Evolutionary conservation across 805 yeast genomes (phyloP).

Genomic region (Candida arabinofermentans): DNA sequence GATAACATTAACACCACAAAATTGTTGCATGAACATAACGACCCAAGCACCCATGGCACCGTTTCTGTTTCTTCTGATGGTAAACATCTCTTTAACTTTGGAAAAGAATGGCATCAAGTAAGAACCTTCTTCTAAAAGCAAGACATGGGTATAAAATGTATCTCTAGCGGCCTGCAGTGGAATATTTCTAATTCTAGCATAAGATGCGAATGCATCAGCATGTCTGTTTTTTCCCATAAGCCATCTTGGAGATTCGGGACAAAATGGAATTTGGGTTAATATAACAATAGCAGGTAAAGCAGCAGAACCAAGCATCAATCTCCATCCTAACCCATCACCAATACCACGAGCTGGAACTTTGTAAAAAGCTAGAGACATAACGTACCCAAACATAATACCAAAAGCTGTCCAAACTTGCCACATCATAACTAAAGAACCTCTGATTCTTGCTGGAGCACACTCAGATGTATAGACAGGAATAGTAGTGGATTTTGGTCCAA

Average conservation of each 20-base stretch:
- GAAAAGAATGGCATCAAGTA: slow-evolving; percentile 41
- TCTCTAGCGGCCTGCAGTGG: slow-evolving; percentile 67
- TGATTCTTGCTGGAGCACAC: slow-evolving; percentile 54
- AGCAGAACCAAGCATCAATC: slow-evolving; percentile 68
- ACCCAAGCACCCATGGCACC: slow-evolving; percentile 78
- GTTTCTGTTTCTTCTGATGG: slow-evolving; percentile 76
- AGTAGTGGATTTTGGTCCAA: slow-evolving; percentile 75
- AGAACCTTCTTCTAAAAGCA: slow-evolving; percentile 59
- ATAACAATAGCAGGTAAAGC: slow-evolving; percentile 63
- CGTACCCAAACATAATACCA: slow-evolving; percentile 72
- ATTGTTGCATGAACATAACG: slow-evolving; percentile 87
- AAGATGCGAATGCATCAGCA: slow-evolving; percentile 51
- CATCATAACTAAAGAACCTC: slow-evolving; percentile 69
- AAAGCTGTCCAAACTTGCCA: slow-evolving; percentile 76
- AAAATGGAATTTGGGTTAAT: slow-evolving; percentile 55
- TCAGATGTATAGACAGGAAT: slow-evolving; percentile 70
- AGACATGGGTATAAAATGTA: slow-evolving; percentile 61
- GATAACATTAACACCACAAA: slow-evolving; percentile 86
- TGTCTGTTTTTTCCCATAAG: slow-evolving; percentile 68
- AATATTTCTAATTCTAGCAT: slow-evolving; percentile 44
- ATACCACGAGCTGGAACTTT: slow-evolving; percentile 44
- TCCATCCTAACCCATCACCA: slow-evolving; percentile 57
- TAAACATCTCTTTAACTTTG: slow-evolving; percentile 55
- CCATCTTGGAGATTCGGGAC: slow-evolving; percentile 79
- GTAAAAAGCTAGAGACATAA: slow-evolving; percentile 60